Base-by-base conservation (phyloP, 1,139 yeast genomes). In the Suhomyces ambrosiae region DNA sequence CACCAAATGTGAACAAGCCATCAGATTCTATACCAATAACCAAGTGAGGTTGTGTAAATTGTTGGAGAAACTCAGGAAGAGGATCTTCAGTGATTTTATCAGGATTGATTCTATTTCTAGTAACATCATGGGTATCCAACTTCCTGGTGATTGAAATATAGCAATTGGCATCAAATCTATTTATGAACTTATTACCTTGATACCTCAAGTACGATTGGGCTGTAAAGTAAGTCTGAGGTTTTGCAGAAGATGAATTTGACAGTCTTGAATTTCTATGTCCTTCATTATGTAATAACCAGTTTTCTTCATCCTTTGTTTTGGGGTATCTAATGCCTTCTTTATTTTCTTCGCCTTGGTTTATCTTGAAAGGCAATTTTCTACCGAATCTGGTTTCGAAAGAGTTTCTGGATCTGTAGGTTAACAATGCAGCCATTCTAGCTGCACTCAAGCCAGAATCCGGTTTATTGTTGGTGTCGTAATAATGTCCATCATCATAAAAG, bases 171-270 rank as follows among this genome's bases (percentile, higher is more conserved):
- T 92, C 98, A 54, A 90, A 92, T 52, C 98, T 73, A 32, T 79
- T 74, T 35, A 90, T 82, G 58, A 92, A 92, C 61, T 92, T 92
- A 39, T 81, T 79, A 2, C 96, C 97, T 59, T 92, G 98, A 59
- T 92, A 92, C 44, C 98, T 76, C 49, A 92, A 70, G 58, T 92
- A 92, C 37, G 92, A 84, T 62, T 92, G 98, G 1, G 98, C 98
- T 0, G 97, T 86, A 64, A 92, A 92, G 56, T 79, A 87, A 5
- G 95, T 89, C 50, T 86, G 96, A 3, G 92, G 90, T 34, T 81
- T 60, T 8, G 19, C 37, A 3, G 41, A 31, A 8, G 36, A 23
- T 1, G 35, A 17, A 30, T 27, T 26, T 30, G 40, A 27, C 18
- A 30, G 15, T 35, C 48, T 25, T n/a, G 37, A 35, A 9, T 38